Conservation (phyloP, 2,329 filamentous ascomycete species). For the Talaromyces sp. region DNA sequence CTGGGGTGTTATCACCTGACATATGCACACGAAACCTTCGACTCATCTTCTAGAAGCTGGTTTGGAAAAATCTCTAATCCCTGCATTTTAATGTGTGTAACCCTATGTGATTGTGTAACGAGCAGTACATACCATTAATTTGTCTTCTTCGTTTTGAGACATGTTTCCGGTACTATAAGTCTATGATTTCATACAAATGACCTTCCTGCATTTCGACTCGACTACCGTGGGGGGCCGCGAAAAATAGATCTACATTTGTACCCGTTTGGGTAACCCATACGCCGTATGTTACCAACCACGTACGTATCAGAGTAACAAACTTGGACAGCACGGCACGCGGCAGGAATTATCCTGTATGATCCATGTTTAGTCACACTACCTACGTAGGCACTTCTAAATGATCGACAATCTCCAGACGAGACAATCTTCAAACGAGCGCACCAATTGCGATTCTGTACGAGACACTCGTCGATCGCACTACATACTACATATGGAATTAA, state of each 20-base stretch:
- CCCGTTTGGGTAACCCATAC: neutral
- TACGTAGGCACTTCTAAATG: neutral
- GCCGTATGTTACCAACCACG: neutral
- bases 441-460: neutral
- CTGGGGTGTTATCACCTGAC: conserved; percentile 1
- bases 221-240: neutral
- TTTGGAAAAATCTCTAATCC: conserved; percentile 1
- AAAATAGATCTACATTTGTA: neutral
- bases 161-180: neutral
- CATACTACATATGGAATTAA: neutral
- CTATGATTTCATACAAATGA: neutral
- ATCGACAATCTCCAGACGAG: neutral
- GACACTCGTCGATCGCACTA: neutral
- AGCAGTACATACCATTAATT: neutral
- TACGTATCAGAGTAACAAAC: neutral
- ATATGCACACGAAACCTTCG: neutral
- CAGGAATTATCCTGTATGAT: neutral
- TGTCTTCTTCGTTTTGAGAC: neutral
- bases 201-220: no score
- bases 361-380: neutral
- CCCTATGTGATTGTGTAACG: neutral
- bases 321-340: neutral
- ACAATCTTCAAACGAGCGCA: neutral
- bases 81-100: neutral
- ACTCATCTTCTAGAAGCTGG: conserved; percentile 10